Evolutionary conservation across 768 basidiomycete genomes (phyloP).

Genomic region (Lentinula detonsa): DNA sequence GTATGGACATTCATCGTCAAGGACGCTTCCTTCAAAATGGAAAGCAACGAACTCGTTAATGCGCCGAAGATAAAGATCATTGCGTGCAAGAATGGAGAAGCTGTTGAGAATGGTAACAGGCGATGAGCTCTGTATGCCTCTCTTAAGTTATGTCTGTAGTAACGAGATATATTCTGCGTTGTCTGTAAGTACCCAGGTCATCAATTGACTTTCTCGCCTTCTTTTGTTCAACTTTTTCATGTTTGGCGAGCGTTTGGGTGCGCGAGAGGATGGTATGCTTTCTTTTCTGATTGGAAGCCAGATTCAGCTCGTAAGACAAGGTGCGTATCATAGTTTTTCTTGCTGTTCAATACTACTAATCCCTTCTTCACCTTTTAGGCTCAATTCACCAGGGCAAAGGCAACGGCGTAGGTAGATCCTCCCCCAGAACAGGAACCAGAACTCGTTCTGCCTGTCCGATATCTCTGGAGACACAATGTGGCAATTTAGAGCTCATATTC

Average conservation of each 20-base stretch:
- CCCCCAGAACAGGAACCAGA: conserved; percentile 23
- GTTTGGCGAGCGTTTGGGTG: no score
- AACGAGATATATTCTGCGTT: no score
- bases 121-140: not conserved
- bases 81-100: conserved; percentile 95
- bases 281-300: no score
- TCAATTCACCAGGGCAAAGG: conserved; percentile 31
- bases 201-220: not conserved
- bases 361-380: not conserved
- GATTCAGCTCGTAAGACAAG: no score
- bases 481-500: not conserved
- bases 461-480: conserved; percentile 21
- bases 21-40: conserved; percentile 93
- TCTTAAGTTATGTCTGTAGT: no score
- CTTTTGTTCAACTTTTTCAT: not conserved
- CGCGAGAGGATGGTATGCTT: no score
- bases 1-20: conserved; percentile 99
- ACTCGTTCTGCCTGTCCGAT: conserved; percentile 35
- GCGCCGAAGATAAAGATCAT: conserved; percentile 92
- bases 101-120: conserved; percentile 41
- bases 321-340: not conserved
- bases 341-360: not conserved
- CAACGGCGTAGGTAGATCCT: conserved; percentile 31
- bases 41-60: conserved; percentile 72
- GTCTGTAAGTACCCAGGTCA: not conserved